Evolutionary conservation across 2,329 filamentous ascomycete genomes (phyloP).

Genomic region (Anthostomella pinea): DNA sequence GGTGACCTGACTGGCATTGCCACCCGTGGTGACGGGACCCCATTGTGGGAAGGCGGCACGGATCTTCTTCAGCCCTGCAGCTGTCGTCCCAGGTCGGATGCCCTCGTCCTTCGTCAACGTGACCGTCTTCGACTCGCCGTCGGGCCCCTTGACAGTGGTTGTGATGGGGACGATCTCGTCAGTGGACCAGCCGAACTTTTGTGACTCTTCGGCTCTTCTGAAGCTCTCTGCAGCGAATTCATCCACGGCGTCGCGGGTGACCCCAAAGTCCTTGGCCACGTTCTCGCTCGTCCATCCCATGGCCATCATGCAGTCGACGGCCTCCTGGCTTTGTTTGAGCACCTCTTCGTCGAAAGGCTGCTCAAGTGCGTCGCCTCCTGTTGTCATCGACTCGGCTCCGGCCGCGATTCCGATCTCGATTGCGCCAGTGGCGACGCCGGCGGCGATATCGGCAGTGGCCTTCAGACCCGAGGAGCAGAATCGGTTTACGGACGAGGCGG

Average conservation of each 20-base stretch:
- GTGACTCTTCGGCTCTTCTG: slow-evolving; percentile 80
- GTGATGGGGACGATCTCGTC: slow-evolving; percentile 92
- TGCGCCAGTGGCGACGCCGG: slow-evolving; percentile 73
- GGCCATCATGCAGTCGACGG: slow-evolving; percentile 82
- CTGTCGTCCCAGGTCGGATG: slow-evolving; percentile 84
- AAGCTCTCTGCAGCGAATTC: slow-evolving; percentile 84
- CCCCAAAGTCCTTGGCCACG: slow-evolving; percentile 84
- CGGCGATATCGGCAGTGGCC: slow-evolving; percentile 90
- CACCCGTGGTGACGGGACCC: slow-evolving; percentile 82
- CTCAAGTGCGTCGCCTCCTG: slow-evolving; percentile 66
- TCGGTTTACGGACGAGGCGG: slow-evolving; percentile 80
- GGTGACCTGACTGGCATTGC: slow-evolving; percentile 92
- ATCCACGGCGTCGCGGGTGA: slow-evolving; percentile 79
- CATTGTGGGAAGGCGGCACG: slow-evolving; percentile 87
- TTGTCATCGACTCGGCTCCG: slow-evolving; percentile 86
- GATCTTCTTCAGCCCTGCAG: slow-evolving; percentile 78
- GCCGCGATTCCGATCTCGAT: slow-evolving; percentile 87
- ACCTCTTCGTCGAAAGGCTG: slow-evolving; percentile 77
- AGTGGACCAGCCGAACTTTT: slow-evolving; percentile 86
- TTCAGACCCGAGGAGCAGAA: slow-evolving; percentile 98
- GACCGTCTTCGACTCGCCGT: slow-evolving; percentile 74
- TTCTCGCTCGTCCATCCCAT: slow-evolving; percentile 99
- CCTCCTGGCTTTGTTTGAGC: slow-evolving; percentile 67
- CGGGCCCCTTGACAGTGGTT: slow-evolving; percentile 77
- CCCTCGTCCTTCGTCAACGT: slow-evolving; percentile 86